A percentile compares a stretch with the other conserved stretches of the same genome.
Conservation (phyloP, 73 alveolate genomes). For the Paramecium primaurelia region DNA sequence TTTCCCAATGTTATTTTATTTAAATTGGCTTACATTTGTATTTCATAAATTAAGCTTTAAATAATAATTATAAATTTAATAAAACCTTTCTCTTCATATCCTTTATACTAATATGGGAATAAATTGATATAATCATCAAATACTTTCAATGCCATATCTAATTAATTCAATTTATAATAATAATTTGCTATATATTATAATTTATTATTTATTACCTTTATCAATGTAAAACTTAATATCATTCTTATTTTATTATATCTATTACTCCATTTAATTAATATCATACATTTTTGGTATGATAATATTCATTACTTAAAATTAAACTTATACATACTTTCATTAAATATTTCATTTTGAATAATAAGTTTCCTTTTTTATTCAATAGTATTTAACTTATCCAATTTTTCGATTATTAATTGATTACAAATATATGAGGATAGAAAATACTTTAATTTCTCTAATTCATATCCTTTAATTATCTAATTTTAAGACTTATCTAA, state of each 20-base stretch:
- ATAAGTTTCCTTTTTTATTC: background rate
- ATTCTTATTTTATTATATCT: background rate
- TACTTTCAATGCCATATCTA: background rate
- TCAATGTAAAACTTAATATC: background rate
- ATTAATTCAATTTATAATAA: background rate
- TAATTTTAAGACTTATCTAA: background rate
- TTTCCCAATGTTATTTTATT: slow-evolving; percentile 7
- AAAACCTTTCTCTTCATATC: background rate
- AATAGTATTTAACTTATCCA: background rate
- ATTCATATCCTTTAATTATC: background rate
- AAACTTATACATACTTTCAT: background rate
- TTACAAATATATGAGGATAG: background rate
- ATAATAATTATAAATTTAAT: background rate
- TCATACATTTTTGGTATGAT: background rate
- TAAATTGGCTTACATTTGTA: background rate
- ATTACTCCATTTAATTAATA: background rate
- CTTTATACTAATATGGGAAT: background rate
- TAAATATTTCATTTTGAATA: background rate
- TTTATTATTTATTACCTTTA: background rate
- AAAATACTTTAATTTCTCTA: background rate
- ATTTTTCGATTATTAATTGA: background rate
- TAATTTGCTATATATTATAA: background rate
- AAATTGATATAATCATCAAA: background rate
- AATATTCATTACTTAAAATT: background rate
- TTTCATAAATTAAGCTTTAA: background rate